Evolutionary conservation across 2,329 filamentous ascomycete species (phyloP).

Genomic region (Apiospora saccharicola): DNA sequence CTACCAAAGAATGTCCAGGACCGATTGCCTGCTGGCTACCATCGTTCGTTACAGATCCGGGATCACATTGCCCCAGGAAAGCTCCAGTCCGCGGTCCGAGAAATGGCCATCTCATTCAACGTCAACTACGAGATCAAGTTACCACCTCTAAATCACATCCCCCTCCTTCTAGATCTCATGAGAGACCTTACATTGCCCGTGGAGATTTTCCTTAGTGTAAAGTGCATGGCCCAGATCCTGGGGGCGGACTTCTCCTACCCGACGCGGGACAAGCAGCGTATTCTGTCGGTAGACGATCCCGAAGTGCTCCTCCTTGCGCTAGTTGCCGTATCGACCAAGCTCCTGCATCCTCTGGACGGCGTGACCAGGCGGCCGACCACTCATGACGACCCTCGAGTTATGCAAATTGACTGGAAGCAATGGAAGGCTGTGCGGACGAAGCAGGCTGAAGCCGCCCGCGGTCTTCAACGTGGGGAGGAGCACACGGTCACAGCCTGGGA

Average conservation of each 20-base stretch:
- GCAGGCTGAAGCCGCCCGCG: constrained; percentile 30
- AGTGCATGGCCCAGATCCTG: constrained; percentile 60
- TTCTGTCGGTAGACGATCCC: constrained; percentile 67
- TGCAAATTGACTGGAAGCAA: constrained; percentile 73
- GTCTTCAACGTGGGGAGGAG: constrained; percentile 39
- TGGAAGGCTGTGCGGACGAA: constrained; percentile 67
- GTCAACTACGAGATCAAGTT: constrained; percentile 74
- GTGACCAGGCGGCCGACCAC: constrained; percentile 56
- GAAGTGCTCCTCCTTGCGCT: constrained; percentile 77
- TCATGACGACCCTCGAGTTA: constrained; percentile 62
- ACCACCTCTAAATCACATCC: constrained; percentile 74
- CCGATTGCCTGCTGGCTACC: constrained; percentile 68
- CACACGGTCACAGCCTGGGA: constrained; percentile 40
- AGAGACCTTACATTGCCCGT: constrained; percentile 78
- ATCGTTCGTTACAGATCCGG: constrained; percentile 62
- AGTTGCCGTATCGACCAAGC: constrained; percentile 78
- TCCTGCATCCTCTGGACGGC: constrained; percentile 78
- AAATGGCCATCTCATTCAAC: constrained; percentile 69
- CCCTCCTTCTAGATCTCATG: constrained; percentile 74
- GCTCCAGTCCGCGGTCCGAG: constrained; percentile 70
- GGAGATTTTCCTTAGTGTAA: constrained; percentile 68
- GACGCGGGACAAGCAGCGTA: constrained; percentile 48
- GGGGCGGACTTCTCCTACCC: constrained; percentile 66
- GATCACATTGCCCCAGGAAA: constrained; percentile 58
- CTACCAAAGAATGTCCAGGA: constrained; percentile 71